Conservation (phyloP, 2,329 filamentous ascomycete species). For the Tolypocladium endophyticum region DNA sequence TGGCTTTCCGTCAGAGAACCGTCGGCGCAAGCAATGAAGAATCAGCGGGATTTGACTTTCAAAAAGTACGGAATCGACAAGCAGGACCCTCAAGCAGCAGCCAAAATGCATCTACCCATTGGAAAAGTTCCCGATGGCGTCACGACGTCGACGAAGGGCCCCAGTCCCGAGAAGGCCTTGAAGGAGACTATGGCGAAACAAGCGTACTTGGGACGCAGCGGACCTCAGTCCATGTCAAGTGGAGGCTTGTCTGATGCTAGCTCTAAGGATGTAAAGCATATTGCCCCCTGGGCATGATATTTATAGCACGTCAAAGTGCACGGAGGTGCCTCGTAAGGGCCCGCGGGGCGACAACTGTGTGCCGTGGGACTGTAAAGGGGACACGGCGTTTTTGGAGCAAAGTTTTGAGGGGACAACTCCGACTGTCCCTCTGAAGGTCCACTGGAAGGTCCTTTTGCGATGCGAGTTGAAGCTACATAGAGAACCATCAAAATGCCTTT, state of each 20-base stretch:
- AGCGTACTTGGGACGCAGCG: slow-evolving; percentile 15
- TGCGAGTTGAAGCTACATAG: neutral
- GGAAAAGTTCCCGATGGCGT: slow-evolving; percentile 32
- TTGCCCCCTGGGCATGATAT: slow-evolving; percentile 19
- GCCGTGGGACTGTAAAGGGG: neutral
- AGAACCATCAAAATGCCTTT: neutral
- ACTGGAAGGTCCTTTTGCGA: neutral
- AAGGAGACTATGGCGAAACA: slow-evolving; percentile 19
- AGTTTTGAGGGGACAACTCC: no score
- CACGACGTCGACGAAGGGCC: slow-evolving; percentile 34
- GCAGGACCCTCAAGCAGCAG: slow-evolving; percentile 31
- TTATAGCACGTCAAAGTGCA: neutral
- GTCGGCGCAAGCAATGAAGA: slow-evolving; percentile 35
- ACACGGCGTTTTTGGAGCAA: no score
- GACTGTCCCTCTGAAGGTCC: no score
- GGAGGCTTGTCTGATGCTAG: slow-evolving; percentile 21
- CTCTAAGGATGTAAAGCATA: slow-evolving; percentile 17
- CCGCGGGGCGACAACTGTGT: slow-evolving; percentile 7
- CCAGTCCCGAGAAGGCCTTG: slow-evolving; percentile 34
- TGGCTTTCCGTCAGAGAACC: slow-evolving; percentile 41
- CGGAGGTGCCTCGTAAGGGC: neutral
- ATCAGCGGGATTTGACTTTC: slow-evolving; percentile 32
- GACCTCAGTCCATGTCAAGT: slow-evolving; percentile 22
- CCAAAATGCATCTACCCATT: slow-evolving; percentile 35
- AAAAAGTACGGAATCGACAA: slow-evolving; percentile 31